These are phyloP conservation scores for Xanthoconium purpureum DNA, from an alignment of 768 basidiomycete species.

Conservation along the genomic window DNA sequence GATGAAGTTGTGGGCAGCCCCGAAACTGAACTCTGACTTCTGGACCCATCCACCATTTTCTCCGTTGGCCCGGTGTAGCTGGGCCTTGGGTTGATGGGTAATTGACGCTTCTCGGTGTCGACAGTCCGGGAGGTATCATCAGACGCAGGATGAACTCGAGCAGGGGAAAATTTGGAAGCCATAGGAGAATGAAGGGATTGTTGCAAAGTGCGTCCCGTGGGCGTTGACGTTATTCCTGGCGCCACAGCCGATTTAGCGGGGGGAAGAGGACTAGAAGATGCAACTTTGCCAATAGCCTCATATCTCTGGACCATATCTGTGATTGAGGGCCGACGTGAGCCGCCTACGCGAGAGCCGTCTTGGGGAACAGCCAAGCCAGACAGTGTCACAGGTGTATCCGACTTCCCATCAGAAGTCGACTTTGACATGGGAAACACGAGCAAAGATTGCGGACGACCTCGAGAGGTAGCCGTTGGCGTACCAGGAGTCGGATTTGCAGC, in stretches of 20 bases:
- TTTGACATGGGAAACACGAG: constrained; percentile 56
- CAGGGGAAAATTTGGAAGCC: constrained; percentile 23
- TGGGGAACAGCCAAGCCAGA: constrained; percentile 46
- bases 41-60: constrained; percentile 9
- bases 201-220: constrained; percentile 20
- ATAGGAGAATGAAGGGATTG: constrained; percentile 24
- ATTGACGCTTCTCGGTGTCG: constrained; percentile 24
- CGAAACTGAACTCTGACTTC: constrained; percentile 17
- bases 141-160: constrained; percentile 13
- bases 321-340: constrained; percentile 67
- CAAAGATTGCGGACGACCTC: constrained; percentile 80
- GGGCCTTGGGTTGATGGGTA: constrained; percentile 5
- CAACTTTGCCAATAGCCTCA: constrained; percentile 55
- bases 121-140: constrained; percentile 7
- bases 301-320: constrained; percentile 84
- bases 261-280: constrained; percentile 30
- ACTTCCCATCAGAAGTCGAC: constrained; percentile 40
- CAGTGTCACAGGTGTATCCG: constrained; percentile 31
- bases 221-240: constrained; percentile 10
- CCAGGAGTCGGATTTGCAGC: constrained; percentile 21
- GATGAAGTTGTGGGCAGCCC: constrained; percentile 22
- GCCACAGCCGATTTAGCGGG: constrained; percentile 28
- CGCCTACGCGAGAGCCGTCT: constrained; percentile 40
- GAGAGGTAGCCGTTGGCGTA: constrained; percentile 35
- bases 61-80: constrained; percentile 21